These are phyloP conservation scores for Solanum hybrid DNA, from an alignment of 305 asterid genomes.

Conservation along the genomic window DNA sequence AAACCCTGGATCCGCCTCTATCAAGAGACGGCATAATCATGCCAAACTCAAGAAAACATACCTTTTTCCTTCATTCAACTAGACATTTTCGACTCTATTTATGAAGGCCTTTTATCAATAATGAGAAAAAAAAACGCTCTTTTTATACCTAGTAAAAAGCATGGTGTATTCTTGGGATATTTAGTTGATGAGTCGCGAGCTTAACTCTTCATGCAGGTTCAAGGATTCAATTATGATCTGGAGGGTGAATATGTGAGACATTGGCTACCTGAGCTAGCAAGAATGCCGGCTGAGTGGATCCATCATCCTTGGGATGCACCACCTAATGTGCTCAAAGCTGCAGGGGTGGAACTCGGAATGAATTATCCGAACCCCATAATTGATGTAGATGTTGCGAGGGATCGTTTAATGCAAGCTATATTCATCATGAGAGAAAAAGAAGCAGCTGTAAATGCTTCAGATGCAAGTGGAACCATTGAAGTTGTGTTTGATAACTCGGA, in stretches of 20 bases:
- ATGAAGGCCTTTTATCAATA: neutral
- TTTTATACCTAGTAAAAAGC: neutral
- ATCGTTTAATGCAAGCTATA: slow-evolving; percentile 65
- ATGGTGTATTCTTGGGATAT: neutral
- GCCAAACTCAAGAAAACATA: neutral
- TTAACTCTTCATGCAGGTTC: slow-evolving; percentile 45
- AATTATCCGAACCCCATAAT: slow-evolving; percentile 80
- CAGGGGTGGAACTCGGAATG: slow-evolving; percentile 74
- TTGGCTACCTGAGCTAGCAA: slow-evolving; percentile 86
- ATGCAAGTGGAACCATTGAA: slow-evolving; percentile 32
- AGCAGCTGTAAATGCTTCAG: slow-evolving; percentile 30
- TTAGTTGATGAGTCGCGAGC: neutral
- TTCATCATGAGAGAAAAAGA: slow-evolving; percentile 46
- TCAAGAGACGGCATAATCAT: neutral
- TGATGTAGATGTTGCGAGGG: slow-evolving; percentile 64
- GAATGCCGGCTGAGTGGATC: slow-evolving; percentile 88
- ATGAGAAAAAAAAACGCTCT: neutral
- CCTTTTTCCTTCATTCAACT: neutral
- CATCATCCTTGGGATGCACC: slow-evolving; percentile 98
- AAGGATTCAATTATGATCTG: slow-evolving; percentile 77
- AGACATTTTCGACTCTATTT: neutral
- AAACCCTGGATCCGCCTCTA: neutral
- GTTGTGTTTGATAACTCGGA: slow-evolving; percentile 67
- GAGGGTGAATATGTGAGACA: slow-evolving; percentile 85
- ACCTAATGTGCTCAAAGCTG: slow-evolving; percentile 48